Evolutionary conservation across 1,284 basidiomycete species (phyloP), one percentile per base, ranked within the genome.

Genomic region (Marasmius oreades): DNA sequence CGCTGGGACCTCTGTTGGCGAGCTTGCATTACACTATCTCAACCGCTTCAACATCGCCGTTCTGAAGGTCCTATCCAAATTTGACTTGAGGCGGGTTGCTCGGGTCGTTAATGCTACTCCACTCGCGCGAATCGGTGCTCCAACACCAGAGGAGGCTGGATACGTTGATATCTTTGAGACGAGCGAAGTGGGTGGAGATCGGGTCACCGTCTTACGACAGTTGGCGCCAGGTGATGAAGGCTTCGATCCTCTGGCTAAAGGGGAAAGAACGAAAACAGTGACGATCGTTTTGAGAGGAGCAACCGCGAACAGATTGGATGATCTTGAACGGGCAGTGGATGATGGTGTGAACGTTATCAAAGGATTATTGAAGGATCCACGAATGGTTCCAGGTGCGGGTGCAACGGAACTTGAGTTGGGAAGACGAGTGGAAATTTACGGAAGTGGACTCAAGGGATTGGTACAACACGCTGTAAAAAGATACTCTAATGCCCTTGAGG

Each of bases 261-360:
- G 74, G 6, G 88, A 93, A 69, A 88, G 85, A 72, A 90, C 90
- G 22, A 79, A 86, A 45, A 98, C 93, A 34, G 90, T 95, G 34
- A 98, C 95, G 22, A 90, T 98, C 69, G 92, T 98, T n/a, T 77
- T 98, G 33, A 85, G 95, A n/a, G 97, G 97, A 4, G 96, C 97
- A 42, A 99, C 97, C 1, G 84, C 93, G 52, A 98, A 97, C 73
- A 86, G 88, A 63, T 77, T 99, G 53, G 97, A 99, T 70, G 97
- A 99, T 70, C 84, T 99, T 23, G 90, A 99, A 72, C 85, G 97
- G 26, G 94, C 95, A 26, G 83, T 99, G 54, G 97, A 99, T 68
- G 96, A 99, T 67, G 97, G 96, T 24, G 94, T 97, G 63, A 96
- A 95, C 72, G 95, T 97, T 44, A 91, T 99, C 74, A 97, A 98